These are phyloP conservation scores for Sporothrix inflata DNA, from an alignment of 2,329 filamentous ascomycete species.

Conservation along the genomic window DNA sequence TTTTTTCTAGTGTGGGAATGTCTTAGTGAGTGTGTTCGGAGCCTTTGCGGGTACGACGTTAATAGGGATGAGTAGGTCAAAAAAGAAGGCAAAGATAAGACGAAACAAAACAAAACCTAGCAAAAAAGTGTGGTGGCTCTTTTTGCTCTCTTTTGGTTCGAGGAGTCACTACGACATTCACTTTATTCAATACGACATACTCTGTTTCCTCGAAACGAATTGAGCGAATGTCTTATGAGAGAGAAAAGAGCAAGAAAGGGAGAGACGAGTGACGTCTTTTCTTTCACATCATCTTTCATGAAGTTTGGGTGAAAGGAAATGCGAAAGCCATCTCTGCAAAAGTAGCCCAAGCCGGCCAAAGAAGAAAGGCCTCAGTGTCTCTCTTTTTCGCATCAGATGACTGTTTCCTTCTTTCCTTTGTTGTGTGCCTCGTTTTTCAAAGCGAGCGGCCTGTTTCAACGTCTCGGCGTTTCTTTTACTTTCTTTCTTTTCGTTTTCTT, in stretches of 20 bases:
- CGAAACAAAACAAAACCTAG: background rate
- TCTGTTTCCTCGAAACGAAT: background rate
- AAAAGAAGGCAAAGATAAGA: background rate
- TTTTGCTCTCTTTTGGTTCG: background rate
- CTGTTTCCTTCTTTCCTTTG: background rate
- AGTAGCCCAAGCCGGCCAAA: background rate
- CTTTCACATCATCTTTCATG: background rate
- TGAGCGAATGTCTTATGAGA: background rate
- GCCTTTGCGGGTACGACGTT: background rate
- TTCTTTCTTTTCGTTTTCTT: background rate
- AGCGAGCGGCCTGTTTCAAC: background rate
- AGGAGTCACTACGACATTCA: background rate
- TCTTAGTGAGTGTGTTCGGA: background rate
- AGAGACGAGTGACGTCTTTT: background rate
- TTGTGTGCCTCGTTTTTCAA: background rate
- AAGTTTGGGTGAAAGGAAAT: background rate
- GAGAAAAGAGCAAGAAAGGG: background rate
- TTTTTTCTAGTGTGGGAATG: background rate
- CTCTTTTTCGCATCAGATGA: background rate
- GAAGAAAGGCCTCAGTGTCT: background rate
- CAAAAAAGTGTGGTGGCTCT: background rate
- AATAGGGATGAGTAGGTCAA: background rate
- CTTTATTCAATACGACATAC: constrained; percentile 6
- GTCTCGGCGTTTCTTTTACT: constrained; percentile 5
- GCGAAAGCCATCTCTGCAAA: background rate